phyloP scores from a whole-genome alignment of 257 asterid genomes.

The Eucommia ulmoides region DNA sequence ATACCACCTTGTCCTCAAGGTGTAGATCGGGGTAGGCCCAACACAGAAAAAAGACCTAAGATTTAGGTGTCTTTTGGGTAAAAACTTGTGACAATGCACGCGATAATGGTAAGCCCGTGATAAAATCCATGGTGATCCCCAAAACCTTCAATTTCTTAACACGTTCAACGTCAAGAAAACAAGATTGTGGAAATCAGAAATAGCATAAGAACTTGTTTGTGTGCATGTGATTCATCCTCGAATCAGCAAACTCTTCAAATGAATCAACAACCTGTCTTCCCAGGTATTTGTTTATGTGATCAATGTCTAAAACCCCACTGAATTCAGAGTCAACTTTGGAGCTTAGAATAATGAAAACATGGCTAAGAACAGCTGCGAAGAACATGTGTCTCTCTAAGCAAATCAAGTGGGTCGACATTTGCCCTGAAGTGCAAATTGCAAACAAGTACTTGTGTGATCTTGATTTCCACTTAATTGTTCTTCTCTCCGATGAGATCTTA shows the following conservation, averaged over 20 bases:
- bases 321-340: slow-evolving; percentile 79
- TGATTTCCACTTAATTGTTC: slow-evolving; percentile 83
- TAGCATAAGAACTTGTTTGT: slow-evolving; percentile 71
- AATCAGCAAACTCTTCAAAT: slow-evolving; percentile 70
- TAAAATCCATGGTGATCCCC: slow-evolving; percentile 60
- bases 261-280: slow-evolving; percentile 73
- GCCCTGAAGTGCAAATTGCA: slow-evolving; percentile 85
- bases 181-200: slow-evolving; percentile 76
- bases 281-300: slow-evolving; percentile 66
- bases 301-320: slow-evolving; percentile 64
- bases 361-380: slow-evolving; percentile 75
- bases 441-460: slow-evolving; percentile 61
- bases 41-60: no score
- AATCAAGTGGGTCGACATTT: slow-evolving; percentile 93
- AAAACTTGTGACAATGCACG: no score
- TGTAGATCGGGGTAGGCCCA: no score
- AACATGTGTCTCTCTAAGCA: slow-evolving; percentile 96
- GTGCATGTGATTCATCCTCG: slow-evolving; percentile 48
- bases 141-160: slow-evolving; percentile 69
- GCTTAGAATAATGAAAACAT: slow-evolving; percentile 79
- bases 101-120: no score
- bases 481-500: slow-evolving; percentile 46
- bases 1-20: no score
- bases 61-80: no score
- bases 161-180: slow-evolving; percentile 77